phyloP scores from a whole-genome alignment of 2,329 filamentous ascomycete species.

The Lecanosticta acicola region DNA sequence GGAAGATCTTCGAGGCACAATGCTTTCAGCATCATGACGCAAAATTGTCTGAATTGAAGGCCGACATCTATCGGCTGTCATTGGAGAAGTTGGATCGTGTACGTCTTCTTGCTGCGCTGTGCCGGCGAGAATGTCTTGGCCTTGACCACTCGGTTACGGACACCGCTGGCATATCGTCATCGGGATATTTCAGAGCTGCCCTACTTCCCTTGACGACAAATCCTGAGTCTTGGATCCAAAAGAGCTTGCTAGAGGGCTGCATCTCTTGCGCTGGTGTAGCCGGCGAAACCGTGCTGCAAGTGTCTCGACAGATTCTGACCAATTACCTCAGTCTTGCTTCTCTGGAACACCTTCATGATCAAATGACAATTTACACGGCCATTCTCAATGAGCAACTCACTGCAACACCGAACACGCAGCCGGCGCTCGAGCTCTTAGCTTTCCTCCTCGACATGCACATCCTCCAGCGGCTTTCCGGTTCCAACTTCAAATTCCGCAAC shows the following conservation, averaged over 20 bases:
- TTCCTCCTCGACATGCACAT: conserved; percentile 56
- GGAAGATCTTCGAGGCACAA: conserved; percentile 8
- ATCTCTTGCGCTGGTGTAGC: conserved; percentile 72
- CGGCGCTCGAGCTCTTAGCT: conserved; percentile 68
- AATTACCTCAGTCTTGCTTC: conserved; percentile 32
- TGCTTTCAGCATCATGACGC: conserved; percentile 4
- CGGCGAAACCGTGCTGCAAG: conserved; percentile 67
- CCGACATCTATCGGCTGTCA: conserved; percentile 57
- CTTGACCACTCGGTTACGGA: conserved; percentile 9
- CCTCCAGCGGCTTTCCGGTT: conserved; percentile 37
- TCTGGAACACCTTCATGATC: conserved; percentile 3
- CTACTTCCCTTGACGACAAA: conserved; percentile 12
- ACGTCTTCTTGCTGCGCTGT: conserved; percentile 59
- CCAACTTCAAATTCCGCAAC: conserved; percentile 56
- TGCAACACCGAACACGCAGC: conserved; percentile 31
- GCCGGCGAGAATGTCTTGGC: conserved; percentile 3
- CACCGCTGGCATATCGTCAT: conserved; percentile 22
- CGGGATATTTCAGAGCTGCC: conserved; percentile 21
- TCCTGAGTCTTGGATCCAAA: conserved; percentile 29
- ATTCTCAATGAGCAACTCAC: conserved; percentile 20
- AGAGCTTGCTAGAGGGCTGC: conserved; percentile 57
- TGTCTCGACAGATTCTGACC: conserved; percentile 60
- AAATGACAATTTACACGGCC: conserved; percentile 22
- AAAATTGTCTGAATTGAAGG: conserved; percentile 14
- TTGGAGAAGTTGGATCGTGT: conserved; percentile 89